Evolutionary conservation across 1,284 basidiomycete species (phyloP), one percentile per base, ranked within the genome.

Genomic region (Sphaerobolus stellatus): DNA sequence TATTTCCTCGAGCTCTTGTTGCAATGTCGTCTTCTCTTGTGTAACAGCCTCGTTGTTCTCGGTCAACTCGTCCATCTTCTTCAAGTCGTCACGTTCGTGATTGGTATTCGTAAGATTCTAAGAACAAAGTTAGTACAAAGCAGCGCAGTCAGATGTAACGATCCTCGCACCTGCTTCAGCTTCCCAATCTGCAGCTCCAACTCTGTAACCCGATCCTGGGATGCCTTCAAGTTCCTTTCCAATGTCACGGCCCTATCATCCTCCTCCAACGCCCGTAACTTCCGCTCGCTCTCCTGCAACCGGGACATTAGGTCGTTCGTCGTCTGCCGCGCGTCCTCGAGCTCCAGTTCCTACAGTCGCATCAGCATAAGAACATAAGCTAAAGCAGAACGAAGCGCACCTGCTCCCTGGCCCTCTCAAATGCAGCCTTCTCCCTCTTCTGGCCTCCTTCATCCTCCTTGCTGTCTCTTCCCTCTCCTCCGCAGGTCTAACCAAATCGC

Each of bases 181-280:
- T 87, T 89, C 18, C 85, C 83, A 16, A 92, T 71, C 62, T 88
- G 87, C 61, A 89, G 86, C 61, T 90, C 88, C 4, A 91, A 76
- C 63, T 90, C 88, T 57, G 89, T 88, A 3, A 86, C 86, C 54
- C 84, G 85, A 64, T 91, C 82, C 61, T 90, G 87, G 27, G 85
- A 85, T 61, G 90, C 84, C 65, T 84, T 84, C 50, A 92, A 70
- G 4, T 84, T 86, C 41, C 72, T 71, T 63, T 91, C 88, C 34
- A 91, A 69, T 40, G 78, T 76, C 61, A 90, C 89, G 20, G 83
- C 83, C 31, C 87, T 83, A 67, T 92, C 88, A 63, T 92, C 89
- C 60, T 91, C 90, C 62, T 89, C 82, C 28, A 92, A 69, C 61
- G 90, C 88, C 28, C 80, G 82, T 22, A 84, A 75, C 54, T 80